phyloP scores from a whole-genome alignment of 176 grass and related monocot species.

The Carex cristatella region DNA sequence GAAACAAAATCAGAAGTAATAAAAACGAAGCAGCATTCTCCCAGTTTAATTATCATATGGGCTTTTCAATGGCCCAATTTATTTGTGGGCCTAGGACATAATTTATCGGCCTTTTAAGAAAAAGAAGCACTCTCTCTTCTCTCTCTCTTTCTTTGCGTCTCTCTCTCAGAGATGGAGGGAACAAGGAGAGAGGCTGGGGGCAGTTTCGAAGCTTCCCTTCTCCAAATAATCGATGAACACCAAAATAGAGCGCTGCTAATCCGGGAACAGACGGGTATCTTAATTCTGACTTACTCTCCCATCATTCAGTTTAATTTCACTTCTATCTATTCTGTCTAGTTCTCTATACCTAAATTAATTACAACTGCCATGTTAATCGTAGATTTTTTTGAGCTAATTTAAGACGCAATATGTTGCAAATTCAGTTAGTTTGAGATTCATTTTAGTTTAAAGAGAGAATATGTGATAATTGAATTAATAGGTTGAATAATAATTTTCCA shows the following conservation, averaged over 20 bases:
- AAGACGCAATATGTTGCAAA: neutral
- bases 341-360: neutral
- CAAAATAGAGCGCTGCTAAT: constrained; percentile 44
- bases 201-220: constrained; percentile 54
- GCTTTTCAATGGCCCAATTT: too few relatives aligned
- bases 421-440: neutral
- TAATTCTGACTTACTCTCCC: neutral
- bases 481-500: neutral
- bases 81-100: too few relatives aligned
- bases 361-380: neutral
- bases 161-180: neutral
- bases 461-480: neutral
- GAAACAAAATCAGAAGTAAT: too few relatives aligned
- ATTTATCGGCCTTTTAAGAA: too few relatives aligned
- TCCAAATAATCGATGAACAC: constrained; percentile 32
- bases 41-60: too few relatives aligned
- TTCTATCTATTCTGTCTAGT: neutral
- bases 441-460: neutral
- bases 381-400: neutral
- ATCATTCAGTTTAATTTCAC: neutral
- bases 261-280: constrained; percentile 44
- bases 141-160: neutral
- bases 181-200: constrained; percentile 26
- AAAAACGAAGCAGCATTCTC: too few relatives aligned
- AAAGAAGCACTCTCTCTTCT: neutral